A percentile compares a stretch with the other conserved stretches of the same genome.
Evolutionary conservation across 768 basidiomycete species (phyloP).

Genomic region (Coprinopsis marcescibilis): DNA sequence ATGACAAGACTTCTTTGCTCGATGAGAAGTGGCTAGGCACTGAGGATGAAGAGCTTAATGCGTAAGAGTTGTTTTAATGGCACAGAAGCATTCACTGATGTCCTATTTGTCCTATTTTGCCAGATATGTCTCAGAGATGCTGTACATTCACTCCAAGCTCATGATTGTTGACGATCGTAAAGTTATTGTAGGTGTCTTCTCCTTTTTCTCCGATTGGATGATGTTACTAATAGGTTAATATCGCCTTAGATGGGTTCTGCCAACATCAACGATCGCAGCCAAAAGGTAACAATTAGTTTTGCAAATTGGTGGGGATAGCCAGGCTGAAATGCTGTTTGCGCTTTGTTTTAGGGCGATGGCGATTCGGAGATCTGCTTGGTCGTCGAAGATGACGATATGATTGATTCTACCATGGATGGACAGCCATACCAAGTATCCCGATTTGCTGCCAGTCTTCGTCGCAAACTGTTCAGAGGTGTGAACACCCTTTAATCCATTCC

Average conservation of each 20-base stretch:
- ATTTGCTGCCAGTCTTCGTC: constrained; percentile 79
- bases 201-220: not conserved
- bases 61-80: constrained; percentile 41
- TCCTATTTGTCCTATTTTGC: constrained; percentile 12
- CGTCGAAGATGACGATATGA: constrained; percentile 80
- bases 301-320: not conserved
- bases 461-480: constrained; percentile 76
- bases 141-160: constrained; percentile 83
- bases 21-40: constrained; percentile 84
- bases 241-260: constrained; percentile 81
- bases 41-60: constrained; percentile 74
- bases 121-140: constrained; percentile 74
- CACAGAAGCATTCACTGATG: not conserved
- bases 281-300: constrained; percentile 40
- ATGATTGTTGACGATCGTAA: constrained; percentile 93
- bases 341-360: constrained; percentile 62
- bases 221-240: not conserved
- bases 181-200: constrained; percentile 63
- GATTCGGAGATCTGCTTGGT: constrained; percentile 94
- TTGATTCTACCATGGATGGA: constrained; percentile 77
- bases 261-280: constrained; percentile 85
- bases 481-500: constrained; percentile 7
- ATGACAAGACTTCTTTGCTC: constrained; percentile 51
- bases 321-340: constrained; percentile 7
- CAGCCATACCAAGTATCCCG: constrained; percentile 62